Percentiles rank a stretch among this genome's conserved stretches.
Evolutionary conservation across 805 yeast genomes (phyloP).

Genomic region (Yamadazyma akitaensis): DNA sequence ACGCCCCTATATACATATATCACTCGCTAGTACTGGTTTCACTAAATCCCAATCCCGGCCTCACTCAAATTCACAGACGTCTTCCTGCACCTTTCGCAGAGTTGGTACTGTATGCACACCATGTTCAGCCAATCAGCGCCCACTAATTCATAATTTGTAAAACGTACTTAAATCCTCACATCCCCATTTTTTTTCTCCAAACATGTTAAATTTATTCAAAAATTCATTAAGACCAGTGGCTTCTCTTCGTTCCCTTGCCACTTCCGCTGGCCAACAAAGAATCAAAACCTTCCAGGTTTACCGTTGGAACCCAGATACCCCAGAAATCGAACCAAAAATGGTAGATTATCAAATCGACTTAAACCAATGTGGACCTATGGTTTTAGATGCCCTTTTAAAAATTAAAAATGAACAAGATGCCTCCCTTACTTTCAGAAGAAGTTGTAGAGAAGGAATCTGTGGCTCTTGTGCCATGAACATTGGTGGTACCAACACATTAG

Average conservation of each 20-base stretch:
- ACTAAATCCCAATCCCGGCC: background rate
- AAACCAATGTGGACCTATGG: conserved; percentile 96
- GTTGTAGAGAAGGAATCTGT: conserved; percentile 99
- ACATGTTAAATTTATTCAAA: background rate
- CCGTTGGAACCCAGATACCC: conserved; percentile 98
- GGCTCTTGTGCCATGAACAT: conserved; percentile 99
- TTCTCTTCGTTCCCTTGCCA: conserved; percentile 39
- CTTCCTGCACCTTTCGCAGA: background rate
- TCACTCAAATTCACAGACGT: background rate
- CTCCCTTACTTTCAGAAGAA: conserved; percentile 93
- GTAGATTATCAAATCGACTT: conserved; percentile 81
- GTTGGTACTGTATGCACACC: background rate
- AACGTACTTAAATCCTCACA: conserved; percentile 5
- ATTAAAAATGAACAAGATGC: conserved; percentile 97
- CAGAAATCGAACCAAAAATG: conserved; percentile 85
- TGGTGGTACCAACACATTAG: conserved; percentile 95
- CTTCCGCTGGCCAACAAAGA: conserved; percentile 51
- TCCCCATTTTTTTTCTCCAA: conserved; percentile 3
- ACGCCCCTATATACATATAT: no score
- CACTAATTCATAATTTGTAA: conserved; percentile 11
- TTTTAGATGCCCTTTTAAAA: conserved; percentile 88
- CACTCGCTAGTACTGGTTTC: background rate
- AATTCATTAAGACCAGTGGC: background rate
- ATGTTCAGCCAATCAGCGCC: conserved; percentile 7
- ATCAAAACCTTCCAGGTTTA: conserved; percentile 86